Evolutionary conservation across 202 grass and related monocot species (phyloP), one percentile per base, ranked within the genome.

Genomic region (Eragrostis tef): DNA sequence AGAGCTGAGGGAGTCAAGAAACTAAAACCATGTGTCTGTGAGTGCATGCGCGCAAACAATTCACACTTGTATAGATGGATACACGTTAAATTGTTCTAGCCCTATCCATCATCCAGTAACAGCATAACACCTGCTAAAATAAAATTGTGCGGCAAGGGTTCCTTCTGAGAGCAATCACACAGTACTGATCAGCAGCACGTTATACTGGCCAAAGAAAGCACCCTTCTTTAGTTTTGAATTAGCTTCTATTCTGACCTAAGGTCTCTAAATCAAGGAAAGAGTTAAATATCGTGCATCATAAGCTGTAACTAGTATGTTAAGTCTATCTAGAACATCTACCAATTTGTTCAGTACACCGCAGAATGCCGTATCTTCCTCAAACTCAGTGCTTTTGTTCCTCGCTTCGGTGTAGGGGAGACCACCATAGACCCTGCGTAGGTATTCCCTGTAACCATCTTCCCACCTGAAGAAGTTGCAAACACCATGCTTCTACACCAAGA

Each of bases 201-300:
- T 11, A 22, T 20, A 12, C 9, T 24, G 56, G 3, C 20, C 2
- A 24, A 59, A 59, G 9, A 24, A 59, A 59, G 20, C 56, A 59
- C 21, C 24, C 9, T 61, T 61, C 58, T 61, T 61, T 4, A 11
- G 20, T 24, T 58, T 58, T 17, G 15, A 67, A 50, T 73, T 43
- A 49, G 58, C 46, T 64, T 63, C 62, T 2, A 64, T 10, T 70
- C 3, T 27, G 4, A 11, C 43, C 19, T 16, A 39, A 57, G 31
- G 51, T 74, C 60, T 48, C 50, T 58, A 80, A 86, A 52, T 9
- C 3, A 16, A 75, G 42, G 24, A 5, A 71, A 25, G 10, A 61
- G 11, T 25, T 60, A 39, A 39, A 31, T 59, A 13, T 11, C 44
- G 11, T 6, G 74, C 10, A 81, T 81, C 56, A 59, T 7, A 58